These are phyloP conservation scores for Lichtheimia ramosa DNA, from an alignment of 371 early-diverging fungal genomes.

Conservation along the genomic window DNA sequence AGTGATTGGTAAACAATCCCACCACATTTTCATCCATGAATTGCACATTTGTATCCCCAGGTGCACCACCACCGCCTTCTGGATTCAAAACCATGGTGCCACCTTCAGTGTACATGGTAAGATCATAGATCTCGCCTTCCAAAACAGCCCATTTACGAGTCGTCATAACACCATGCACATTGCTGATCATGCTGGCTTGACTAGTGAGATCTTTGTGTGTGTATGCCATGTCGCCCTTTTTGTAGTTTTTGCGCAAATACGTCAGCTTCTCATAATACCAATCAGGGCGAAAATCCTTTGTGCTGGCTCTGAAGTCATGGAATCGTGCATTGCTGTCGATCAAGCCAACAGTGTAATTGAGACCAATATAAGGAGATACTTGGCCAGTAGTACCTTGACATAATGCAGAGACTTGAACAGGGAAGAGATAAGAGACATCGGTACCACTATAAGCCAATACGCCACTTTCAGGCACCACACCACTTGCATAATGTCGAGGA, in stretches of 20 bases:
- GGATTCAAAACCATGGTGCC: slow-evolving; percentile 20
- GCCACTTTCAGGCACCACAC: slow-evolving; percentile 44
- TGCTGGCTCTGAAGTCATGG: slow-evolving; percentile 38
- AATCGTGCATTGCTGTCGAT: slow-evolving; percentile 29
- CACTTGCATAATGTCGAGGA: slow-evolving; percentile 46
- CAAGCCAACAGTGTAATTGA: slow-evolving; percentile 25
- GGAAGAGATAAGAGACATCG: slow-evolving; percentile 66
- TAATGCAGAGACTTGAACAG: slow-evolving; percentile 60
- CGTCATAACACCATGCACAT: slow-evolving; percentile 23
- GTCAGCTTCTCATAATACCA: slow-evolving; percentile 56
- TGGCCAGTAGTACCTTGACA: slow-evolving; percentile 26
- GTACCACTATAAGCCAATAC: slow-evolving; percentile 60
- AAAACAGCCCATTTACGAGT: slow-evolving; percentile 53
- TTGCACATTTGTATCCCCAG: slow-evolving; percentile 23
- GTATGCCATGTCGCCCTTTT: slow-evolving; percentile 40
- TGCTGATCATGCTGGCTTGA: slow-evolving; percentile 27
- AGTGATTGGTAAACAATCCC: slow-evolving; percentile 55
- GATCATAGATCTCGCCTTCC: slow-evolving; percentile 61
- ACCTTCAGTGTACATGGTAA: slow-evolving; percentile 53
- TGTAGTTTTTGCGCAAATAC: slow-evolving; percentile 46
- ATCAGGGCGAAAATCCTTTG: slow-evolving; percentile 29
- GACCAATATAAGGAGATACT: slow-evolving; percentile 18
- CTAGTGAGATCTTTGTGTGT: slow-evolving; percentile 26
- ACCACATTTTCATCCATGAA: slow-evolving; percentile 54
- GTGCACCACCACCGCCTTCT: slow-evolving; percentile 23